A percentile compares a stretch with the other conserved stretches of the same genome.
phyloP scores from a whole-genome alignment of 2,329 filamentous ascomycete species.

The Aureobasidium musti region DNA sequence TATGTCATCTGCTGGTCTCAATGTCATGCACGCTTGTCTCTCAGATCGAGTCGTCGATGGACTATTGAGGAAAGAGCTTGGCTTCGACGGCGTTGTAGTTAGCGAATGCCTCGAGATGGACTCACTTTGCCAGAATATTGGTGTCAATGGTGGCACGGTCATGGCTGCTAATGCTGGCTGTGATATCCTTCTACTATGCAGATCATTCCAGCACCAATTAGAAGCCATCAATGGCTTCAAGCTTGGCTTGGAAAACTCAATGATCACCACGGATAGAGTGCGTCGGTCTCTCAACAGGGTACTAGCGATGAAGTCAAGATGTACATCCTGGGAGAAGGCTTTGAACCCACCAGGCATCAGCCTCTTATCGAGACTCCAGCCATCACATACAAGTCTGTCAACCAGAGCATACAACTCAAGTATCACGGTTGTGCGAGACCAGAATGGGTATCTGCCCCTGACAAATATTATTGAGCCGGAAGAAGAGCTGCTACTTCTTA shows the following conservation, averaged over 20 bases:
- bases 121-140: slow-evolving; percentile 89
- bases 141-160: slow-evolving; percentile 93
- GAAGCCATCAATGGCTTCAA: slow-evolving; percentile 91
- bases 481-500: slow-evolving; percentile 86
- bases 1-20: slow-evolving; percentile 87
- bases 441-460: slow-evolving; percentile 79
- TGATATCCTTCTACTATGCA: slow-evolving; percentile 84
- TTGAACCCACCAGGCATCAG: slow-evolving; percentile 80
- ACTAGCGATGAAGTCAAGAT: slow-evolving; percentile 76
- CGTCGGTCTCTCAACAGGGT: slow-evolving; percentile 78
- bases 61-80: slow-evolving; percentile 80
- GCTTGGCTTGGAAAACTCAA: slow-evolving; percentile 84
- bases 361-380: slow-evolving; percentile 77
- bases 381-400: slow-evolving; percentile 77
- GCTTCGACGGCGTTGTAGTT: slow-evolving; percentile 88
- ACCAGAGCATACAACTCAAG: slow-evolving; percentile 87
- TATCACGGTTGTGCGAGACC: slow-evolving; percentile 89
- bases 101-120: slow-evolving; percentile 98
- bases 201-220: slow-evolving; percentile 83
- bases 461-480: slow-evolving; percentile 77
- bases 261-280: slow-evolving; percentile 78
- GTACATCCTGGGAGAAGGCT: slow-evolving; percentile 87
- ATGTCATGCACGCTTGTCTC: slow-evolving; percentile 92
- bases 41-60: slow-evolving; percentile 93
- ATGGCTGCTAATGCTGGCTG: slow-evolving; percentile 98